Conservation (phyloP, 805 yeast species). For the Pichia membranifaciens region DNA sequence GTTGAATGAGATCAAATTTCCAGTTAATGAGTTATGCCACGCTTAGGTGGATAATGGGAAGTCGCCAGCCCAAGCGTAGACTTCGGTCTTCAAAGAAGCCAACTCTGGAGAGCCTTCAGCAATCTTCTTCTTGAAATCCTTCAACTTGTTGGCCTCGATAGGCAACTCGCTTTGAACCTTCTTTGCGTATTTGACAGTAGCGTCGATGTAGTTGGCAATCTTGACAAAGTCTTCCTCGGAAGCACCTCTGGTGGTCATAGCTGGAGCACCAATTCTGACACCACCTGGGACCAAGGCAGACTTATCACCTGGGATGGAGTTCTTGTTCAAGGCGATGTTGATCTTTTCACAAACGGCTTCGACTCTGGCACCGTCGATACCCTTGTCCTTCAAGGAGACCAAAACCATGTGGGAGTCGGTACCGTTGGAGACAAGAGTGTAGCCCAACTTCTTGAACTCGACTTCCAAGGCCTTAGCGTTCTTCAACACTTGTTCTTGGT, state of each 20-base stretch:
- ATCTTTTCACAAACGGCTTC: conserved; percentile 92
- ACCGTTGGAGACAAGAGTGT: conserved; percentile 85
- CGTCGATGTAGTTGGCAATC: conserved; percentile 76
- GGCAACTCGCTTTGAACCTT: conserved; percentile 76
- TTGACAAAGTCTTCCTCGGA: conserved; percentile 78
- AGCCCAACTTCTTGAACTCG: conserved; percentile 66
- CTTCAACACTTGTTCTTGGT: conserved; percentile 81
- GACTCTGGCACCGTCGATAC: conserved; percentile 94
- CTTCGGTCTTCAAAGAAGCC: conserved; percentile 63
- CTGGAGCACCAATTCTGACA: conserved; percentile 96
- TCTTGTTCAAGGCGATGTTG: conserved; percentile 94
- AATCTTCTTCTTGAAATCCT: conserved; percentile 87
- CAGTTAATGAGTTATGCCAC: not conserved
- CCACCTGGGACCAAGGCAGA: conserved; percentile 97
- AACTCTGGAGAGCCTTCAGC: conserved; percentile 68
- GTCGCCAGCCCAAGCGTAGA: conserved; percentile 85
- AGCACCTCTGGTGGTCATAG: conserved; percentile 96
- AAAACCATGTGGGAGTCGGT: conserved; percentile 97
- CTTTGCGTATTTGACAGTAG: conserved; percentile 70
- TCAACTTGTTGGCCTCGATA: conserved; percentile 87
- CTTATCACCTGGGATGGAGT: conserved; percentile 96
- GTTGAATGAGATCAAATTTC: conserved; percentile 5
- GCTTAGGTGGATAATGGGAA: conserved; percentile 61
- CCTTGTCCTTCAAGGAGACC: conserved; percentile 80
- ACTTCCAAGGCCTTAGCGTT: conserved; percentile 82